Percentiles rank a stretch among this genome's conserved stretches.
Conservation (phyloP, 441 rosid genomes). For the Dalechampia spathulata region DNA sequence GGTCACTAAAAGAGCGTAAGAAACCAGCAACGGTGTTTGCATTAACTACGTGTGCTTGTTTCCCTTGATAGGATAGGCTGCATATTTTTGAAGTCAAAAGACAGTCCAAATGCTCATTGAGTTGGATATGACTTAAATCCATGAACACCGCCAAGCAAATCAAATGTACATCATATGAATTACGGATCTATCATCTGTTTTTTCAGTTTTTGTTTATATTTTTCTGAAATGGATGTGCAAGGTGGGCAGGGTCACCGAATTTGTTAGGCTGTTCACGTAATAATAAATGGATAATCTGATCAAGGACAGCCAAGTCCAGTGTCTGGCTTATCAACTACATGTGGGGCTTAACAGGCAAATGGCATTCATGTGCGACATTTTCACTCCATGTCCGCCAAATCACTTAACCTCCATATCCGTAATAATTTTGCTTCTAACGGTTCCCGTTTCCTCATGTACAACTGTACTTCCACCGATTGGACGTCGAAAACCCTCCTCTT, state of each 20-base stretch:
- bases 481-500: background rate
- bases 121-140: background rate
- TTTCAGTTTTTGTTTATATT: no score
- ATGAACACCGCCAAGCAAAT: background rate
- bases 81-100: background rate
- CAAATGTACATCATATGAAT: background rate
- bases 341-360: background rate
- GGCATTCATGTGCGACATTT: constrained; percentile 1
- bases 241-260: constrained; percentile 6
- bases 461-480: background rate
- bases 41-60: background rate
- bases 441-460: background rate
- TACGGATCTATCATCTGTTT: no score
- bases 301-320: background rate
- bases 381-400: constrained; percentile 1
- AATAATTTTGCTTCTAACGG: background rate
- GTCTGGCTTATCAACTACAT: constrained; percentile 2
- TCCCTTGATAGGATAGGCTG: background rate
- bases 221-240: background rate
- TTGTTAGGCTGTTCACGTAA: background rate
- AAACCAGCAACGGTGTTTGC: background rate
- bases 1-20: background rate
- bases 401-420: background rate
- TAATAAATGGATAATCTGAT: background rate
- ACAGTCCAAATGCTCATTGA: constrained; percentile 1